Conservation (phyloP, 805 yeast species). For the Ogataea degrootiae region DNA sequence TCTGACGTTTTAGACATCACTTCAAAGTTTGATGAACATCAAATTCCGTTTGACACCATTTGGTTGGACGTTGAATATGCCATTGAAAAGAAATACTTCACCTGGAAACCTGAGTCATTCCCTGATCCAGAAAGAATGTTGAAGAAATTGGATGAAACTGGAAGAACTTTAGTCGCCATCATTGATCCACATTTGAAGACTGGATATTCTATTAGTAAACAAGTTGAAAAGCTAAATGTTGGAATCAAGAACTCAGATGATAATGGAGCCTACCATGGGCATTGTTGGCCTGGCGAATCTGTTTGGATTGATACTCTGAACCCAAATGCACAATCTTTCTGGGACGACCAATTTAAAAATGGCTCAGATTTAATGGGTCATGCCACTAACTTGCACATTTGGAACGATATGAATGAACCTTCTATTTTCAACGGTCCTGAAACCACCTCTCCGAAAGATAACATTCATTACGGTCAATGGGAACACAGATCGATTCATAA, state of each 20-base stretch:
- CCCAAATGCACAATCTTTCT: conserved; percentile 52
- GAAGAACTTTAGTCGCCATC: conserved; percentile 76
- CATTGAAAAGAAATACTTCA: conserved; percentile 79
- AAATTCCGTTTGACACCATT: conserved; percentile 82
- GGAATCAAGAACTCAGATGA: conserved; percentile 36
- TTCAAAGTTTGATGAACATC: conserved; percentile 61
- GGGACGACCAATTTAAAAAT: conserved; percentile 50
- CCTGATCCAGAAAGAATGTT: conserved; percentile 73
- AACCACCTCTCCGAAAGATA: conserved; percentile 80
- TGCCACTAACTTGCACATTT: conserved; percentile 67
- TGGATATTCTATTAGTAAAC: conserved; percentile 61
- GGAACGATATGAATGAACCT: conserved; percentile 99
- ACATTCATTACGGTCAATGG: conserved; percentile 70
- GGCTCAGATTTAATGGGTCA: conserved; percentile 42
- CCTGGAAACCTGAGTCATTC: conserved; percentile 76
- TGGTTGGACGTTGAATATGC: conserved; percentile 97
- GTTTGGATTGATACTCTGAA: conserved; percentile 87
- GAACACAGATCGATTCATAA: conserved; percentile 94
- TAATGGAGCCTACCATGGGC: conserved; percentile 58
- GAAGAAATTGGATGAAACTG: conserved; percentile 57
- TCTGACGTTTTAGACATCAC: conserved; percentile 75
- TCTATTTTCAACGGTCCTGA: conserved; percentile 95
- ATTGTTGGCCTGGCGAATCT: conserved; percentile 98
- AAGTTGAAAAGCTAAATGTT: conserved; percentile 43
- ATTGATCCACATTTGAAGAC: conserved; percentile 89